Base-by-base conservation (phyloP, 305 asterid species). In the Coffea humblotiana region DNA sequence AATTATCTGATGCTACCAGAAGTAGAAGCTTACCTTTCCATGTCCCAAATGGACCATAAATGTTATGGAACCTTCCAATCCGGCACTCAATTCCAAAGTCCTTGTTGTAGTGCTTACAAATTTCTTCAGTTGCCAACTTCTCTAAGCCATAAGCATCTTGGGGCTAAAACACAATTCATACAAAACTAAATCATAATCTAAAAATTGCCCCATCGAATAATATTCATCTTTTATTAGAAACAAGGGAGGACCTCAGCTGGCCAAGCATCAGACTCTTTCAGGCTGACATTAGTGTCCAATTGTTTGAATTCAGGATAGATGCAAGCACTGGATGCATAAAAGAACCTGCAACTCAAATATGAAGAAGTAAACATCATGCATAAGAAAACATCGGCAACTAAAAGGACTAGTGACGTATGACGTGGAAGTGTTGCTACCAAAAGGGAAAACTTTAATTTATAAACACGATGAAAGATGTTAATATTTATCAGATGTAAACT, bases 271-370 rank as follows among this genome's bases (percentile, higher is more conserved):
- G 98, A 85, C 81, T 94, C 98, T 78, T 94, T 94, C 92, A 92
- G 86, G 94, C 98, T 94, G 83, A 94, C 98, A 72, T 94, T 94
- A 49, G 98, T 92, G 3, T 92, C 97, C 86, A 94, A 75, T 85
- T 94, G 98, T 88, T 94, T 94, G 85, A 94, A 94, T 83, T 94
- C 98, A 3, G 98, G 98, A 74, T 94, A 94, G 76, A 94, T 92
- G 88, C 98, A 94, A 77, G 98, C 98, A 64, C 98, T 94, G 3
- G 97, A 94, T n/a, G 98, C 98, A 68, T 92, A 94, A 88, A 94
- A 94, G 82, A 94, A 94, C 90, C 98, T 94, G 82, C 51, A 83
- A 71, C 48, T 75, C 80, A 82, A 74, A 66, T 56, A 15, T 3
- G 35, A 32, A 68, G 10, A 69, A 37, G 73, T 65, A 56, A 51